Conservation (phyloP, 176 grass and related monocot species). For the Themeda triandra region DNA sequence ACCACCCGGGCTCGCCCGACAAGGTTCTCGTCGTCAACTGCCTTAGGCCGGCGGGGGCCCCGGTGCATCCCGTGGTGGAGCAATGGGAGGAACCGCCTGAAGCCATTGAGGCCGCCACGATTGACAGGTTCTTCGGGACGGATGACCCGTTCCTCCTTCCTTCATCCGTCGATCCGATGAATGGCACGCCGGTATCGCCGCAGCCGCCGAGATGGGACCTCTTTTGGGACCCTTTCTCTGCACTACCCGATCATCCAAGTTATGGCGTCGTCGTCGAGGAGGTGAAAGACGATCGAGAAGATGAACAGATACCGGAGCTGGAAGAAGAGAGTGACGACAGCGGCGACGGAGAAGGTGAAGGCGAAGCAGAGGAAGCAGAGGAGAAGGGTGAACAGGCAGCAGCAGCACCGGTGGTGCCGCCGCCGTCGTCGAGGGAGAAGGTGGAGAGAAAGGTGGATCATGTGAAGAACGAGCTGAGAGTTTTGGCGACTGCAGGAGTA, state of each 20-base stretch:
- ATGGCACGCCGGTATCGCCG: not conserved
- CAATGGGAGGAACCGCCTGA: constrained; percentile 47
- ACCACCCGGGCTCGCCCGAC: constrained; percentile 38
- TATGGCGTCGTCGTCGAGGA: constrained; percentile 14
- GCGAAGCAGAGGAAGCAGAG: not conserved
- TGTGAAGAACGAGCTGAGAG: constrained; percentile 42
- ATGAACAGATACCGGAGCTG: constrained; percentile 41
- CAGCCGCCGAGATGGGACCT: constrained; percentile 30
- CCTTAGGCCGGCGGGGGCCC: constrained; percentile 17
- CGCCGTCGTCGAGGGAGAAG: not conserved
- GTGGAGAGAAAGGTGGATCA: constrained; percentile 2
- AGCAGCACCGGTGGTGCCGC: not conserved
- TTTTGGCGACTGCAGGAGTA: constrained; percentile 27
- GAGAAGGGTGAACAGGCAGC: not conserved
- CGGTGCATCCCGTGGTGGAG: constrained; percentile 45
- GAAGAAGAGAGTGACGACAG: constrained; percentile 22
- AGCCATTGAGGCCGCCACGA: constrained; percentile 33
- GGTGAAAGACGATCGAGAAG: not conserved
- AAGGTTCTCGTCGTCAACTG: constrained; percentile 39
- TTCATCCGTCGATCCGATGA: not conserved
- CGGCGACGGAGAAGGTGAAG: constrained; percentile 1
- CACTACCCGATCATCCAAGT: not conserved
- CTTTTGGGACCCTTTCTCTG: constrained; percentile 61
- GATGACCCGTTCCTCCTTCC: constrained; percentile 30
- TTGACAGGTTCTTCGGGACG: constrained; percentile 43